Evolutionary conservation across 2,329 filamentous ascomycete genomes (phyloP).

Genomic region (Colletotrichum orbiculare): DNA sequence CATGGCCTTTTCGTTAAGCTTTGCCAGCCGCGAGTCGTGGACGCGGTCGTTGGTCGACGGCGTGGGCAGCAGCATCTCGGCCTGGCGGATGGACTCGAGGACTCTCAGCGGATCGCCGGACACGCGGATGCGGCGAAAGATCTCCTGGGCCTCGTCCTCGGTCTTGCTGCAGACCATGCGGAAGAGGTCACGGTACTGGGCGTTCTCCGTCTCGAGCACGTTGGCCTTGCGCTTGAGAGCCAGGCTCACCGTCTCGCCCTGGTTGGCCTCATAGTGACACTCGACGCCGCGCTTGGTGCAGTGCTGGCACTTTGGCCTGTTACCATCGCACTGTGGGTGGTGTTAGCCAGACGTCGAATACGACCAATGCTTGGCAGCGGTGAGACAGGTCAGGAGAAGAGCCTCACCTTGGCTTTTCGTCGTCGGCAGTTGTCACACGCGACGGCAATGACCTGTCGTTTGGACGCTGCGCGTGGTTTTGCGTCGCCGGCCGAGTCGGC

Average conservation of each 20-base stretch:
- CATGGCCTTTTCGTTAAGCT: slow-evolving; percentile 37
- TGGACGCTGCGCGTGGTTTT: slow-evolving; percentile 22
- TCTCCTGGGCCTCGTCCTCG: slow-evolving; percentile 38
- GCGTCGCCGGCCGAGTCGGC: slow-evolving; percentile 22
- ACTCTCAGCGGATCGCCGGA: slow-evolving; percentile 32
- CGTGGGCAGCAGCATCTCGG: slow-evolving; percentile 38
- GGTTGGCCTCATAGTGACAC: slow-evolving; percentile 34
- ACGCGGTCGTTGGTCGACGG: slow-evolving; percentile 20
- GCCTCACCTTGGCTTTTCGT: slow-evolving; percentile 32
- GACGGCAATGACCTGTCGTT: slow-evolving; percentile 33
- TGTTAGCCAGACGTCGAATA: neutral
- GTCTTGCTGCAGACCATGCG: slow-evolving; percentile 35
- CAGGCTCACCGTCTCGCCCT: slow-evolving; percentile 35
- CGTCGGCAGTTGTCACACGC: slow-evolving; percentile 34
- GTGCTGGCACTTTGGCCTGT: slow-evolving; percentile 33
- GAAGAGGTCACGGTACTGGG: slow-evolving; percentile 38
- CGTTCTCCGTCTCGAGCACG: slow-evolving; percentile 35
- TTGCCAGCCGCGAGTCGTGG: slow-evolving; percentile 21
- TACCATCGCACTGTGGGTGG: slow-evolving; percentile 26
- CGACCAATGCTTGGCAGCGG: neutral
- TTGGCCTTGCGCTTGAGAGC: slow-evolving; percentile 38
- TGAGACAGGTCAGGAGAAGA: neutral
- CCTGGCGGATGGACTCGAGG: slow-evolving; percentile 37
- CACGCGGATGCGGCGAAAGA: slow-evolving; percentile 37
- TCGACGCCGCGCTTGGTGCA: slow-evolving; percentile 28